Base-by-base conservation (phyloP, 768 basidiomycete genomes). In the Leccinum olivaceopallidum region DNA sequence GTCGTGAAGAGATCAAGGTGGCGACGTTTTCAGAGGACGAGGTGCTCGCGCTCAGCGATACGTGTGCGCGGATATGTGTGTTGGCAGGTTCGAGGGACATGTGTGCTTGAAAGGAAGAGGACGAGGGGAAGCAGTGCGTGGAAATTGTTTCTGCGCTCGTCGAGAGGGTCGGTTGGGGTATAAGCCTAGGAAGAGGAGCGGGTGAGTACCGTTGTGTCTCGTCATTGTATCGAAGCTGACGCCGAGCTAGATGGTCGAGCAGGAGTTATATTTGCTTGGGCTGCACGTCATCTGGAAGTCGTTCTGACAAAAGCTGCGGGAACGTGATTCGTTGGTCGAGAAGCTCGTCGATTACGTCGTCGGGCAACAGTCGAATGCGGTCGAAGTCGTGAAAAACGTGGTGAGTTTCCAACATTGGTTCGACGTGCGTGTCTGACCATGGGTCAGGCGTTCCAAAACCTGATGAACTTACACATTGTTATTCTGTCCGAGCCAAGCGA, bases 71-170 rank as follows among this genome's bases (percentile, higher is more conserved):
- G 26, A 1, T 26, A 26, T 26, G 26, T 26, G 26, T 26, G 26
- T 26, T 26, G 26, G 26, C 26, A 39, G 83, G 86, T 3, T 80
- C 81, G 49, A 80, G 90, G 42, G 90, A 97, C 71, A 80, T 95
- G 78, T 83, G 83, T 0, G 73, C 78, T 0, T 90, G 89, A 83
- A 87, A 95, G 76, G 95, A 98, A 64, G 94, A 96, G 66, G 88
- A 90, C 64, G 94, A 92, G 61, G 93, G 92, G 4, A 95, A 92
- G 89, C 64, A 89, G 86, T 68, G 90, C 88, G 0, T 95, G 92
- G 92, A 91, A 95, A 92, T 98, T 51, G 67, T 96, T 37, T 86
- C 81, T 63, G 90, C 92, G 0, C 81, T 98, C 26, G 88, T 88
- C 1, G 90, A 94, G 60, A 80, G 50, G 95, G 95, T 2, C 80